Base-by-base conservation (phyloP, 2,329 filamentous ascomycete species). In the Trichoderma sp. region DNA sequence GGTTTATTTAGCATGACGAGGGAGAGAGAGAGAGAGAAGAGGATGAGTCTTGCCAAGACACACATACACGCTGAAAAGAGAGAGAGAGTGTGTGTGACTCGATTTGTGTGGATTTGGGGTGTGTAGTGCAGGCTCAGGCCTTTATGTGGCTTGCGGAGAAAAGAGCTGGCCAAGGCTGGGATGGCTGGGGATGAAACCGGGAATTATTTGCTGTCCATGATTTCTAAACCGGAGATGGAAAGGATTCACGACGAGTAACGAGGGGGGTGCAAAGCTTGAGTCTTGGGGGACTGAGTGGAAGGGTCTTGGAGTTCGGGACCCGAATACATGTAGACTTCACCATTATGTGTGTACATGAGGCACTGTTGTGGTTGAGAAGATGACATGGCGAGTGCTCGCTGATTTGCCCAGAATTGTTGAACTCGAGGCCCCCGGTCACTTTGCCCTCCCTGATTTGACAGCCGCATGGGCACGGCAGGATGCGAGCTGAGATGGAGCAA, bases 401-500 rank as follows among this genome's bases (percentile, higher is more conserved):
- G 10, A 39, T 39, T 39, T 12, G 24, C 26, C 48, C 15, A 51
- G 48, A 21, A 39, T 39, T 41, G 51, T n/a, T 54, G 19, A n/a
- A 39, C 21, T 24, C 41, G 9, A n/a, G 30, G 17, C 30, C 48
- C 30, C 48, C 10, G 21, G 48, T 30, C 21, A 24, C 30, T 52
- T 17, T 30, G 26, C 48, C 26, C 7, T 52, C 45, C 54, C 45
- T 58, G 62, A 64, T 62, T 52, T 61, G 58, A 44, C 47, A 61
- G 58, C 14, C 44, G 34, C 45, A 51, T 30, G 17, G 34, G 28
- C 62, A 55, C 24, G 62, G 54, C 62, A 64, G 54, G 62, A 58
- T 64, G 62, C 54, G 54, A 64, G 62, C 52, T 57, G 55, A 64
- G 47, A 34, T 39, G 17, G 14, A 44, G 17, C 17, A 30, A 51